These are phyloP conservation scores for Cystobasidiaceae sp. DNA, from an alignment of 1,284 basidiomycete species.

Conservation along the genomic window DNA sequence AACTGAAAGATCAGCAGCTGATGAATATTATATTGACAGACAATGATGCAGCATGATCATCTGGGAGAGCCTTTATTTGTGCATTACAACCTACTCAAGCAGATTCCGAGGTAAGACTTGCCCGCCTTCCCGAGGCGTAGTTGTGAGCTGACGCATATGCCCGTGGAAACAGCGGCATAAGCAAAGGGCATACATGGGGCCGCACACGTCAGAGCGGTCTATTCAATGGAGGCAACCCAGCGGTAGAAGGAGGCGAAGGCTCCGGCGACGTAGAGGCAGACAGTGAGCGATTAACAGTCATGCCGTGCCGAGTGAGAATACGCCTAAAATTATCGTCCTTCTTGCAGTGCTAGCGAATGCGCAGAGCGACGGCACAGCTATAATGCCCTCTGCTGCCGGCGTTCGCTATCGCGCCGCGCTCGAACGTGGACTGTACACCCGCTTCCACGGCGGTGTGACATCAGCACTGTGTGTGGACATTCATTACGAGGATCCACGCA, in stretches of 20 bases:
- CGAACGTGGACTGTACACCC: constrained; percentile 28
- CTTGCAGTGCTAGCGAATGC: constrained; percentile 27
- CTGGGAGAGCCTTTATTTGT: constrained; percentile 50
- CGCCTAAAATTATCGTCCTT: neutral
- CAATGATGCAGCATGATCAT: constrained; percentile 52
- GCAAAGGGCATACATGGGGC: constrained; percentile 21
- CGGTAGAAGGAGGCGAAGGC: constrained; percentile 24
- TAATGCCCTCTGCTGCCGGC: neutral
- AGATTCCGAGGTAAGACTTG: constrained; percentile 42
- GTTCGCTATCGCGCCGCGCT: constrained; percentile 28
- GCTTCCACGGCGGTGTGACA: constrained; percentile 29
- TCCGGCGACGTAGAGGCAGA: constrained; percentile 28
- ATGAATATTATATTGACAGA: constrained; percentile 22
- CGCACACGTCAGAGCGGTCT: constrained; percentile 22
- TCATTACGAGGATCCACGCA: constrained; percentile 31
- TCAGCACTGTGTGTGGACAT: constrained; percentile 30
- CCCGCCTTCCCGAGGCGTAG: neutral
- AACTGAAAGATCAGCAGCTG: neutral
- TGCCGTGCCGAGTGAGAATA: neutral
- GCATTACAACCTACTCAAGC: constrained; percentile 51
- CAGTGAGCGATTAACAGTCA: neutral
- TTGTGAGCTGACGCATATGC: neutral
- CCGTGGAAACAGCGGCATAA: constrained; percentile 2
- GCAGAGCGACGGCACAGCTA: constrained; percentile 16
- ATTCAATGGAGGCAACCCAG: constrained; percentile 19